These are phyloP conservation scores for Aspergillus latus DNA, from an alignment of 2,329 filamentous ascomycete genomes.

Conservation along the genomic window DNA sequence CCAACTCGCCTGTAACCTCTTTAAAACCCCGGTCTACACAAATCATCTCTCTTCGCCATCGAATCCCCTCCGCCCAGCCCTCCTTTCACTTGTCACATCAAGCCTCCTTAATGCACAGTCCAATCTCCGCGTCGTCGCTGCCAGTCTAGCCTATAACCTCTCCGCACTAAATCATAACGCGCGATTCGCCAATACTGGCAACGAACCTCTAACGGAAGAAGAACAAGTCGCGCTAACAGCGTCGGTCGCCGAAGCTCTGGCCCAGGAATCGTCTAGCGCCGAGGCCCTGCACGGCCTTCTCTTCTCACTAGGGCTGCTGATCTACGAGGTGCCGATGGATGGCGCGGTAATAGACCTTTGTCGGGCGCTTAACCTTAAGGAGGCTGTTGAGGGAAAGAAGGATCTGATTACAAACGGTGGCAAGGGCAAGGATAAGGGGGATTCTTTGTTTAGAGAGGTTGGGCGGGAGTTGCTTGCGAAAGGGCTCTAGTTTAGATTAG, in stretches of 20 bases:
- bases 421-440: conserved; percentile 36
- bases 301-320: conserved; percentile 71
- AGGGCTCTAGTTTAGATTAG: conserved; percentile 25
- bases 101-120: conserved; percentile 77
- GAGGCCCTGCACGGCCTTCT: conserved; percentile 78
- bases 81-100: conserved; percentile 70
- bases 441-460: conserved; percentile 54
- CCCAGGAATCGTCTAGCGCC: conserved; percentile 50
- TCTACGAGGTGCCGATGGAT: conserved; percentile 67
- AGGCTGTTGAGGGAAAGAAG: conserved; percentile 56
- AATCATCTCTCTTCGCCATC: conserved; percentile 63
- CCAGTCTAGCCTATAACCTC: conserved; percentile 81
- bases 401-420: conserved; percentile 40
- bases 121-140: conserved; percentile 76
- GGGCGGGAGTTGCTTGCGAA: conserved; percentile 47
- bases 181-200: conserved; percentile 55
- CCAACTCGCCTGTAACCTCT: conserved; percentile 82
- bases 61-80: conserved; percentile 54
- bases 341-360: conserved; percentile 81
- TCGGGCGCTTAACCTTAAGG: conserved; percentile 70
- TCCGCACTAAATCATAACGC: conserved; percentile 67
- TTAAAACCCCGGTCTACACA: conserved; percentile 74
- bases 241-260: conserved; percentile 73
- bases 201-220: conserved; percentile 62
- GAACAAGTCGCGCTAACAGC: conserved; percentile 81